Base-by-base conservation (phyloP, 768 basidiomycete genomes). In the Amanita polypyramis region DNA sequence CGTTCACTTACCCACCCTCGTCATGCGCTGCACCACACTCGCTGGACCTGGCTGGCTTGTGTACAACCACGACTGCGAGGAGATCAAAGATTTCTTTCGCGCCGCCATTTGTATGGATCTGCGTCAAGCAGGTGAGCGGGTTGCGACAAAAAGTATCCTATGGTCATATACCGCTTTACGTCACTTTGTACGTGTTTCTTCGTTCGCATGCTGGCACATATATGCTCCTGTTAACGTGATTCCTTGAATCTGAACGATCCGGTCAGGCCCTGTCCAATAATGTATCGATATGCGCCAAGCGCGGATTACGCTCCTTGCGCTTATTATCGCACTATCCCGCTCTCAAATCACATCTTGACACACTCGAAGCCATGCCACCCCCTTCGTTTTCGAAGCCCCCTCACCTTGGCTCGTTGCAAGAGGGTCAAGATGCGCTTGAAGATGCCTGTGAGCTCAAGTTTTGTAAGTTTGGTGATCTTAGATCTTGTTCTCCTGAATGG, bases 131-230 rank as follows among this genome's bases (percentile, higher is more conserved):
- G 85, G 84, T 14, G 84, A 86, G 54, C 72, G 84, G 25, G 82
- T 85, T 15, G 85, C 85, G 6, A 85, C 84, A 6, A 86, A 85
- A 70, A 83, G 80, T 55, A 80, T 85, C 15, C 63, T 86, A 47
- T 86, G 84, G 84, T 81, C 80, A 1, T 86, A 86, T 62, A 86
- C 85, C 1, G 84, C 82, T 27, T 64, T 86, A 23, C 65, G 84
- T 49, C 79, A 86, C 63, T 86, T 86, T 58, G 83, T 85, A 64
- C 57, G 82, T 66, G 37, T 48, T 50, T 36, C 48, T n/a, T 35
- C 35, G 25, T 35, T 30, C 17, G 7, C 44, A 33, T 23, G 3
- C n/a, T n/a, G n/a, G n/a, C n/a, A n/a, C n/a, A n/a, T n/a, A n/a
- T n/a, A n/a, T n/a, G n/a, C n/a, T n/a, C n/a, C n/a, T n/a, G n/a